Conservation (phyloP, 495 filamentous ascomycete genomes). For the Staphylotrichum tortipilum region DNA sequence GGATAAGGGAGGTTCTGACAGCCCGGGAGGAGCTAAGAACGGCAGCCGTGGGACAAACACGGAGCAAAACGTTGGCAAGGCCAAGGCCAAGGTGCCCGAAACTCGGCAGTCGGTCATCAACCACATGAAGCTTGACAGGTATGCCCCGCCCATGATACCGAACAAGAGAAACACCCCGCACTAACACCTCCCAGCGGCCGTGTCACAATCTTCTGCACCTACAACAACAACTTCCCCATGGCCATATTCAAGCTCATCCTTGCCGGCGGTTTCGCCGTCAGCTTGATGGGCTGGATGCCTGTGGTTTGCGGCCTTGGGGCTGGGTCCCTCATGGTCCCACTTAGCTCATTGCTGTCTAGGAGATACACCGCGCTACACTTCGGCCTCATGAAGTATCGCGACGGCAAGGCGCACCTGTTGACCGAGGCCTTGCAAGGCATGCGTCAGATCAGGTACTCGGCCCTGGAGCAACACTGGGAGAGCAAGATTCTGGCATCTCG, state of each 20-base stretch:
- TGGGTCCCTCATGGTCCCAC: constrained; percentile 45
- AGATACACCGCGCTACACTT: constrained; percentile 50
- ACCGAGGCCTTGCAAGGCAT: constrained; percentile 67
- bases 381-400: constrained; percentile 59
- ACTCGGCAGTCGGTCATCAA: constrained; percentile 21
- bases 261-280: constrained; percentile 48
- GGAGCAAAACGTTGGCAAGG: background rate
- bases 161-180: background rate
- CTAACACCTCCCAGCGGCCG: constrained; percentile 32
- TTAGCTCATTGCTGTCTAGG: constrained; percentile 51
- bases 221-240: constrained; percentile 48
- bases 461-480: constrained; percentile 60
- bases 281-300: constrained; percentile 56
- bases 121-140: constrained; percentile 35
- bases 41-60: background rate
- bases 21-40: background rate
- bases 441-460: constrained; percentile 69
- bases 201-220: constrained; percentile 53
- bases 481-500: constrained; percentile 50
- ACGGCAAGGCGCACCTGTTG: constrained; percentile 57
- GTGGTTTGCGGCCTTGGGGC: constrained; percentile 51
- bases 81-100: constrained; percentile 9
- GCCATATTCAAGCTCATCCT: constrained; percentile 45
- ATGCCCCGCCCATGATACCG: constrained; percentile 12
- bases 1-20: constrained; percentile 9